These are phyloP conservation scores for Solanum neorickii DNA, from an alignment of 257 asterid species.

Conservation along the genomic window DNA sequence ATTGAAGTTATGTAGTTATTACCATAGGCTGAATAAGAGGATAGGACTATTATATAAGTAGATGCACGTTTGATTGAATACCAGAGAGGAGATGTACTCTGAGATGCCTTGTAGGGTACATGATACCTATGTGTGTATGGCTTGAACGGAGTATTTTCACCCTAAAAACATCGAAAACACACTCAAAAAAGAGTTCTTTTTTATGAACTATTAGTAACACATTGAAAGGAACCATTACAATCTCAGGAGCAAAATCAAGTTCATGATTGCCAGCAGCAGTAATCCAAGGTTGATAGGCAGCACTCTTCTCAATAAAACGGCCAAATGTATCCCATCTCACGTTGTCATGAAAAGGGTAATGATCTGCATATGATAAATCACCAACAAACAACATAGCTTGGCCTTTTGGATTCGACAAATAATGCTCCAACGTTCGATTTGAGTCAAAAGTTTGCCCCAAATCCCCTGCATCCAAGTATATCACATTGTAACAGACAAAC, in stretches of 20 bases:
- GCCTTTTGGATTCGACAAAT: slow-evolving; percentile 27
- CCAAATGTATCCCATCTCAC: slow-evolving; percentile 40
- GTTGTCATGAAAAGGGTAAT: slow-evolving; percentile 29
- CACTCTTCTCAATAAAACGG: slow-evolving; percentile 29
- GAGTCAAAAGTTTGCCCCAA: slow-evolving; percentile 47
- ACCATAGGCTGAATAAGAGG: not conserved
- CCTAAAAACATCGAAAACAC: not conserved
- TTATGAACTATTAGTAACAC: not conserved
- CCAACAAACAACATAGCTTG: slow-evolving; percentile 29
- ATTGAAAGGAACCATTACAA: slow-evolving; percentile 10
- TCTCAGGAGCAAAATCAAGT: slow-evolving; percentile 37
- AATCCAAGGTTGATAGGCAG: slow-evolving; percentile 45
- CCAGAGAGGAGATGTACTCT: not conserved
- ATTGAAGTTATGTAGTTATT: not conserved
- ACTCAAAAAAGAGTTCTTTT: not conserved
- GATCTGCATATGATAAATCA: slow-evolving; percentile 41
- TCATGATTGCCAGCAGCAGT: slow-evolving; percentile 43
- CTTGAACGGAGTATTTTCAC: not conserved
- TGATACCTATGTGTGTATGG: not conserved
- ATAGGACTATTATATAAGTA: not conserved
- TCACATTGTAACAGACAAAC: not conserved
- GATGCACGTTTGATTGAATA: not conserved
- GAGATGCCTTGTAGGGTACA: not conserved
- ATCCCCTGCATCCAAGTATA: slow-evolving; percentile 20
- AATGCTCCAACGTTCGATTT: slow-evolving; percentile 28